Conservation (phyloP, 257 asterid species). For the Solanum tarijense region DNA sequence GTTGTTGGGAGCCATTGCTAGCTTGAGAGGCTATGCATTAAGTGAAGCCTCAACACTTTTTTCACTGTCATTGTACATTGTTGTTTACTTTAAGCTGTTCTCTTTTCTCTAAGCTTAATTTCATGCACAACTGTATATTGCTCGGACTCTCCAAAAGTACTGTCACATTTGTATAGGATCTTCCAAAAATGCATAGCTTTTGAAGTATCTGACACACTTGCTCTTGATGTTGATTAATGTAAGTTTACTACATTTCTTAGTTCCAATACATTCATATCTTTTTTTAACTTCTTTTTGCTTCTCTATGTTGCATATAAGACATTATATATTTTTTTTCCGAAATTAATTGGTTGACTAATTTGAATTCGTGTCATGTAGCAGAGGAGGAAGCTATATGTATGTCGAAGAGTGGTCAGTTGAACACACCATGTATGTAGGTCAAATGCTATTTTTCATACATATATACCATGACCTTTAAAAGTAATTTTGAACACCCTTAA, state of each 20-base stretch:
- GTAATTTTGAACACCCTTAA: neutral
- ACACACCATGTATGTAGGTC: neutral
- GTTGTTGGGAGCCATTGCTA: conserved; percentile 85
- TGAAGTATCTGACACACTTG: neutral
- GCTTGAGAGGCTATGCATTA: conserved; percentile 79
- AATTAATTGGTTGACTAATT: neutral
- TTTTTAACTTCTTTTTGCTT: neutral
- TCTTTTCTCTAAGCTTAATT: neutral
- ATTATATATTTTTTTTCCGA: fast-evolving
- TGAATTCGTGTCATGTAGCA: neutral
- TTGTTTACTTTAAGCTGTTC: conserved; percentile 53
- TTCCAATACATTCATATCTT: neutral
- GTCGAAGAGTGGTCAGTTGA: neutral
- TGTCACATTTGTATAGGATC: fast-evolving
- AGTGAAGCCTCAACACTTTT: conserved; percentile 74
- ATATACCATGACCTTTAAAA: neutral
- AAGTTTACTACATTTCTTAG: neutral
- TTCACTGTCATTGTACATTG: conserved; percentile 50
- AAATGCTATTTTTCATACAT: neutral
- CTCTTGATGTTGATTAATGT: neutral
- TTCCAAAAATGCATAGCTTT: neutral
- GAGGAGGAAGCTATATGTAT: neutral
- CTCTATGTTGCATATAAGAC: neutral
- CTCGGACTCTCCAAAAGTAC: neutral
- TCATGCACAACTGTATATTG: neutral